Percentiles rank a stretch among this genome's conserved stretches.
phyloP scores from a whole-genome alignment of 2,329 filamentous ascomycete species.

The Fusarium albosuccineum region DNA sequence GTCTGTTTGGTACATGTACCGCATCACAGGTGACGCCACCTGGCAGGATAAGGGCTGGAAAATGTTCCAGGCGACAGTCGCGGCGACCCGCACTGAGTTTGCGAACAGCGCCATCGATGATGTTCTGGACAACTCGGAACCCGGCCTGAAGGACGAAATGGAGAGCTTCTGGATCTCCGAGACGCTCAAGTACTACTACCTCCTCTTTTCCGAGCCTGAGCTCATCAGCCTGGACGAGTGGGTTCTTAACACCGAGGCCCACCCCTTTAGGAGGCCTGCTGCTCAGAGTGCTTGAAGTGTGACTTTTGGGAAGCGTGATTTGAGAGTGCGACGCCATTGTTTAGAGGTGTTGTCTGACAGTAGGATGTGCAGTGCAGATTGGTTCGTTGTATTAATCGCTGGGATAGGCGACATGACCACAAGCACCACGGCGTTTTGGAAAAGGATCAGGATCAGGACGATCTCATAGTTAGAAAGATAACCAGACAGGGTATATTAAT shows the following conservation, averaged over 20 bases:
- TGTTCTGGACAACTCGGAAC: conserved; percentile 61
- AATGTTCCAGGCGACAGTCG: conserved; percentile 82
- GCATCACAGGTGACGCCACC: conserved; percentile 81
- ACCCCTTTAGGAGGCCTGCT: conserved; percentile 65
- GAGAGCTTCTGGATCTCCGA: conserved; percentile 93
- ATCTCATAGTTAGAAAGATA: conserved; percentile 20
- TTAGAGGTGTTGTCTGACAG: conserved; percentile 1
- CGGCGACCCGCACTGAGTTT: conserved; percentile 72
- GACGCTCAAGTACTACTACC: conserved; percentile 92
- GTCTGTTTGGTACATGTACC: conserved; percentile 90
- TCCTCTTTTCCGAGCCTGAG: conserved; percentile 78
- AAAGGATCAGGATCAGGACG: conserved; percentile 22
- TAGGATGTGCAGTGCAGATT: conserved; percentile 1
- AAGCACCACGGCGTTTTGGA: conserved; percentile 32
- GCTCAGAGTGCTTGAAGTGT: conserved; percentile 26
- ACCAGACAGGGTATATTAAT: conserved; percentile 28
- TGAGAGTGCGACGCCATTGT: not conserved
- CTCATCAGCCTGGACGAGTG: conserved; percentile 77
- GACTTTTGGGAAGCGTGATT: conserved; percentile 5
- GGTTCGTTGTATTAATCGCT: conserved; percentile 12
- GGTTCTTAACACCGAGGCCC: conserved; percentile 75
- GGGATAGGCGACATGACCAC: conserved; percentile 18
- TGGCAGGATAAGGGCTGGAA: conserved; percentile 88
- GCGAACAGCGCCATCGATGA: conserved; percentile 79
- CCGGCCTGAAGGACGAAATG: conserved; percentile 72